Percentiles rank a stretch among this genome's conserved stretches.
phyloP scores from a whole-genome alignment of 306 rosid species.

The Cucurbita moschata region DNA sequence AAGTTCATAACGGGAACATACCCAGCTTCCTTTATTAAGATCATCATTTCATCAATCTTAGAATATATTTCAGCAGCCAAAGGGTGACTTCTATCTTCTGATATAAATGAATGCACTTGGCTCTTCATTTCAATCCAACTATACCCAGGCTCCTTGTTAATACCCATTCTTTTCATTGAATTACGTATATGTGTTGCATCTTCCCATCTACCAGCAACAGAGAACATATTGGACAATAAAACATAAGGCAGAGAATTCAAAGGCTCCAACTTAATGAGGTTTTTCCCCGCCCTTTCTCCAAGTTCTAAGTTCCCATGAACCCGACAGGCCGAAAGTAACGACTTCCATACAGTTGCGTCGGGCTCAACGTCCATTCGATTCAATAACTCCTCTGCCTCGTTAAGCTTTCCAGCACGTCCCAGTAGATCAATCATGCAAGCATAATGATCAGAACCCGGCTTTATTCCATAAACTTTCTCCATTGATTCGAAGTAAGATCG shows the following conservation, averaged over 20 bases:
- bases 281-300: slow-evolving; percentile 61
- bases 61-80: slow-evolving; percentile 48
- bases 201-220: slow-evolving; percentile 58
- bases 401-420: slow-evolving; percentile 65
- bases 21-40: slow-evolving; percentile 57
- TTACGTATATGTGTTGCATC: slow-evolving; percentile 52
- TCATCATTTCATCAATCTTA: slow-evolving; percentile 48
- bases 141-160: slow-evolving; percentile 71
- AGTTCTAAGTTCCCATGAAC: slow-evolving; percentile 62
- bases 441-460: slow-evolving; percentile 67
- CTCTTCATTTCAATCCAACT: slow-evolving; percentile 73
- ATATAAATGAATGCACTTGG: slow-evolving; percentile 49
- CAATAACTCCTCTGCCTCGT: slow-evolving; percentile 45
- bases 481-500: slow-evolving; percentile 45
- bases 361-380: slow-evolving; percentile 57
- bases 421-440: slow-evolving; percentile 88
- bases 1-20: slow-evolving; percentile 59
- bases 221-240: slow-evolving; percentile 64
- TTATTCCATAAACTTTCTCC: slow-evolving; percentile 51
- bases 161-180: slow-evolving; percentile 67
- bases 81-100: slow-evolving; percentile 75
- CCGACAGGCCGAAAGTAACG: slow-evolving; percentile 82
- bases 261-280: slow-evolving; percentile 58
- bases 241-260: slow-evolving; percentile 55
- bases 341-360: slow-evolving; percentile 82